Evolutionary conservation across 2,329 filamentous ascomycete species (phyloP).

Genomic region (Macrophomina phaseolina): DNA sequence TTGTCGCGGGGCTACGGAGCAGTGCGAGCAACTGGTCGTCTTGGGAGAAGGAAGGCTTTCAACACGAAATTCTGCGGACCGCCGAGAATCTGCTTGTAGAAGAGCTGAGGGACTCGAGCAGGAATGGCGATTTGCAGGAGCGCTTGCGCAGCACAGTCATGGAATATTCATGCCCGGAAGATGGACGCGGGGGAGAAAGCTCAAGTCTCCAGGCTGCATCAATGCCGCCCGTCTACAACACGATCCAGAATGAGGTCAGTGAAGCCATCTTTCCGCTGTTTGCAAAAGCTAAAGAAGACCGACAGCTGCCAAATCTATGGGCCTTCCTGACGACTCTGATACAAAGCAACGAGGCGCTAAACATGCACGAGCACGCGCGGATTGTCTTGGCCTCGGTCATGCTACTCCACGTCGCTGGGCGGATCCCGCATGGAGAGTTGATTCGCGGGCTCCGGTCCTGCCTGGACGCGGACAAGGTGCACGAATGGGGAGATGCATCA

Average conservation of each 20-base stretch:
- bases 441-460: not conserved
- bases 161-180: not conserved
- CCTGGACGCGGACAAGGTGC: not conserved
- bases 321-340: slow-evolving; percentile 6
- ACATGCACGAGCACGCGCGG: slow-evolving; percentile 5
- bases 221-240: not conserved
- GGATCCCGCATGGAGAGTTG: not conserved
- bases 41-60: slow-evolving; percentile 3
- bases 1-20: slow-evolving; percentile 1
- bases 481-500: slow-evolving; percentile 1
- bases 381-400: slow-evolving; percentile 1
- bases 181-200: not conserved
- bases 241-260: not conserved
- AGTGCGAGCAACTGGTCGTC: not conserved
- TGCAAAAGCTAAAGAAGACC: not conserved
- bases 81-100: not conserved
- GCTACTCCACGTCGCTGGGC: not conserved
- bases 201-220: not conserved
- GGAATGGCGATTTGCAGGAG: not conserved
- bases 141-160: slow-evolving; percentile 1
- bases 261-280: not conserved
- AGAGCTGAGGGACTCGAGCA: slow-evolving; percentile 1
- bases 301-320: slow-evolving; percentile 2
- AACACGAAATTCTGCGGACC: not conserved
- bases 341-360: slow-evolving; percentile 6